Base-by-base conservation (phyloP, 2,329 filamentous ascomycete genomes). In the Aspergillus tanneri region DNA sequence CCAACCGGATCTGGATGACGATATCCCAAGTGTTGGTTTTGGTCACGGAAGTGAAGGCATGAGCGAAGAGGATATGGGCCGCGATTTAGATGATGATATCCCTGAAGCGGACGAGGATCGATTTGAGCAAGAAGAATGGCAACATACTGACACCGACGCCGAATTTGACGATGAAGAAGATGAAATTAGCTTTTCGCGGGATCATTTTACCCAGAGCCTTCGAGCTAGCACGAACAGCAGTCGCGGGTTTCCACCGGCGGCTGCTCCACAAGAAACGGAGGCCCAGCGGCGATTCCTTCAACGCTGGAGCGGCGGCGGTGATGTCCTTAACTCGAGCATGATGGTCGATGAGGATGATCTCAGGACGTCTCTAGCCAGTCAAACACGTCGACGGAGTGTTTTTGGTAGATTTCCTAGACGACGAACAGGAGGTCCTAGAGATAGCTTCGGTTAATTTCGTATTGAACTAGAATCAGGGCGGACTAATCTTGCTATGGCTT, bases 141-240 rank as follows among this genome's bases (percentile, higher is more conserved):
- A 90, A 72, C 86, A 90, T 64, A 90, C 87, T 7, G 87, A 90
- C 68, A 86, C 85, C 2, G 86, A 89, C 56, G 85, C 77, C 7
- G 83, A 84, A 43, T 79, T 76, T 52, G 72, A 72, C 40, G 71
- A 73, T 8, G 68, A 74, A 7, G 67, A 70, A 12, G 67, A 69
- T 24, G 65, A 66, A 23, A 61, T 63, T 16, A 59, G 56, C 40
- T 54, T 64, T 27, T 40, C 56, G 3, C 60, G 57, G 14, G 56
- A 59, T 30, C 61, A 57, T 4, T 64, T 64, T 24, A 47, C 55
- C 4, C 57, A 61, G 44, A 60, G 61, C 22, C 59, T 67, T 37
- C 63, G 62, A 25, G 67, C 62, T 16, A 69, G 66, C 52, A 68
- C 64, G 11, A 60, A 64, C 9, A 68, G 64, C 57, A 67, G 56